Evolutionary conservation across 2,329 filamentous ascomycete species (phyloP).

Genomic region (Neopestalotiopsis sp.): DNA sequence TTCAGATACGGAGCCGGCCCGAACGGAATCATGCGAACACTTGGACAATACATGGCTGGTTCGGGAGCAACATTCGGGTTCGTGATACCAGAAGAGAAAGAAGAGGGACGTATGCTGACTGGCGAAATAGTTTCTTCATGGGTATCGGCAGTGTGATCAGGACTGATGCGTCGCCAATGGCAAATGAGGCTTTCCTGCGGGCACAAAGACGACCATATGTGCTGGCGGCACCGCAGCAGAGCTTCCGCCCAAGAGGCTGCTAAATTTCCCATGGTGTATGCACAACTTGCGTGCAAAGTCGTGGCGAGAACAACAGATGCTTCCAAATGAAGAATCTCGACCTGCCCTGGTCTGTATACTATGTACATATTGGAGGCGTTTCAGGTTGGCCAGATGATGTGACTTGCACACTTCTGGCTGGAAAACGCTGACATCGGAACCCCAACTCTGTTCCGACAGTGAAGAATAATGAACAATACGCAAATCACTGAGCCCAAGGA

Average conservation of each 20-base stretch:
- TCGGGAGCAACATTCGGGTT: constrained; percentile 97
- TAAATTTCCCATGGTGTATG: constrained; percentile 19
- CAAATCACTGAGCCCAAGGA: neutral
- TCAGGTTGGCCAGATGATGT: constrained; percentile 2
- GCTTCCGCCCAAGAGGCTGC: constrained; percentile 43
- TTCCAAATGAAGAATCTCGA: neutral
- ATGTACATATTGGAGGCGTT: constrained; percentile 17
- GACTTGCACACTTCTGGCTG: neutral
- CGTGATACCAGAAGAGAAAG: constrained; percentile 29
- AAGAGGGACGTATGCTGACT: constrained; percentile 25
- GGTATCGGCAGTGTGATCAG: constrained; percentile 96
- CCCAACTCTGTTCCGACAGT: neutral
- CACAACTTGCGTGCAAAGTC: neutral
- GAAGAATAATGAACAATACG: neutral
- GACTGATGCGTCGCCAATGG: constrained; percentile 81
- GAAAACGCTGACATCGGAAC: constrained; percentile 1
- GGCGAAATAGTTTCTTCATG: constrained; percentile 82
- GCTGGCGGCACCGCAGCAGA: constrained; percentile 45
- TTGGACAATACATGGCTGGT: constrained; percentile 96
- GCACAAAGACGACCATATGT: constrained; percentile 79
- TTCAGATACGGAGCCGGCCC: constrained; percentile 93
- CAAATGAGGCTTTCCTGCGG: constrained; percentile 76
- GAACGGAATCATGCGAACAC: constrained; percentile 90
- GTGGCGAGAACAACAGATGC: neutral
- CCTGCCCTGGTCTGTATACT: neutral